phyloP scores from a whole-genome alignment of 1,139 yeast species.

The Debaryomycetaceae sp. region DNA sequence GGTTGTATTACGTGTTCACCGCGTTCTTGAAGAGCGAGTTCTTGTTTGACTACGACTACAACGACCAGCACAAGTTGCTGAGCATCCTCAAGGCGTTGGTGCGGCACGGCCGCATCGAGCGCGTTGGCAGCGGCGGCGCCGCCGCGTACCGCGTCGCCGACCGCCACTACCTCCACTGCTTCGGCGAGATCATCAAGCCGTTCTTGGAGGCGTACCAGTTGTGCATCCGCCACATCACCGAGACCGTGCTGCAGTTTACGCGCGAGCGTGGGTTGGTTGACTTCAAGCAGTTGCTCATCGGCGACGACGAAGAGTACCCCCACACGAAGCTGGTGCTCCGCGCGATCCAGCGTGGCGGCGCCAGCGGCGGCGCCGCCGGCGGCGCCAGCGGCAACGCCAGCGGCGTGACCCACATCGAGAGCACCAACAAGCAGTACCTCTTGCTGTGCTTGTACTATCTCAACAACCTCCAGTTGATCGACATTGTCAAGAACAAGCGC shows the following conservation, averaged over 20 bases:
- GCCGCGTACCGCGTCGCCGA: constrained; percentile 21
- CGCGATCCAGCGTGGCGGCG: constrained; percentile 19
- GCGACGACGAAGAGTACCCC: constrained; percentile 26
- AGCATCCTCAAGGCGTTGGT: constrained; percentile 28
- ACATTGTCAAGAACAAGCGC: constrained; percentile 39
- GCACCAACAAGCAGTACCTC: constrained; percentile 42
- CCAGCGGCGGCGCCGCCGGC: constrained; percentile 10
- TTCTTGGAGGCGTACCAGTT: constrained; percentile 36
- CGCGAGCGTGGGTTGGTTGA: constrained; percentile 7
- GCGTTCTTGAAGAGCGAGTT: constrained; percentile 42
- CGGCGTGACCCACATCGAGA: constrained; percentile 21
- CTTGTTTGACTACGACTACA: constrained; percentile 40
- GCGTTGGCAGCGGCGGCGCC: constrained; percentile 15
- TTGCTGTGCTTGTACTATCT: constrained; percentile 39
- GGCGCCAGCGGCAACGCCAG: constrained; percentile 11
- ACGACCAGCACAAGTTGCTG: constrained; percentile 26
- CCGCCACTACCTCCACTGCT: constrained; percentile 18
- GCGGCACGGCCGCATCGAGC: constrained; percentile 11
- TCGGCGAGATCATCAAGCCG: constrained; percentile 33
- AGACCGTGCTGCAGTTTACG: constrained; percentile 7
- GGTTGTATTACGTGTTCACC: constrained; percentile 31
- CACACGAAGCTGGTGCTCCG: constrained; percentile 38
- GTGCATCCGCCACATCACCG: constrained; percentile 25
- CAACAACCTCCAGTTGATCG: constrained; percentile 31
- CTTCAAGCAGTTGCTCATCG: constrained; percentile 17